phyloP scores from a whole-genome alignment of 805 yeast genomes.

The Barnettozyma populi region DNA sequence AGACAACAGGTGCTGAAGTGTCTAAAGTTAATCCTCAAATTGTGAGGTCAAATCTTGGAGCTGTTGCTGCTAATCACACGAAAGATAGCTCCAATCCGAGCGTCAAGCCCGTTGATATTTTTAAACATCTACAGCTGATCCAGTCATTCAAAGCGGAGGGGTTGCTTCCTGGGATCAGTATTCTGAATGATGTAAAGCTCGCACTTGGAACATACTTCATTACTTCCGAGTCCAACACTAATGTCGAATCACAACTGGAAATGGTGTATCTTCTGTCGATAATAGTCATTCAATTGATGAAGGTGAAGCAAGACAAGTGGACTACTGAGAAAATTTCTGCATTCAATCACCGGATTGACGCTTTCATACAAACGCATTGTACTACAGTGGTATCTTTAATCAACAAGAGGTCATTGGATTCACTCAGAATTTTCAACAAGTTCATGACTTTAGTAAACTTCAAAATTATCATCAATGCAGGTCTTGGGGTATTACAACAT shows the following conservation, averaged over 20 bases:
- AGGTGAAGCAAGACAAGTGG: neutral
- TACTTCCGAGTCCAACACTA: neutral
- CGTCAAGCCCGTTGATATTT: constrained; percentile 1
- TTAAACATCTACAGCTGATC: constrained; percentile 4
- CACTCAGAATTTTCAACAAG: neutral
- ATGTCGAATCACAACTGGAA: neutral
- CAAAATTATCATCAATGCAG: constrained; percentile 16
- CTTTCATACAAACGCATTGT: neutral
- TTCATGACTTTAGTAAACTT: constrained; percentile 7
- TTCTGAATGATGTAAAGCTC: neutral
- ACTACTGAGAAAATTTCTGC: neutral
- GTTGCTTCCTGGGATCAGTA: constrained; percentile 1
- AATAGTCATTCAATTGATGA: constrained; percentile 3
- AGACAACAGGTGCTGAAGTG: neutral
- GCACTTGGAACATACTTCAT: constrained; percentile 2
- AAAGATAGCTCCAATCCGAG: neutral
- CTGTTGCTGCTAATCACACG: neutral
- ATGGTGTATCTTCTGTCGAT: neutral
- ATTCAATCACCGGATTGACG: constrained; percentile 1
- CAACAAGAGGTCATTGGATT: neutral
- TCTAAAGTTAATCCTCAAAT: neutral
- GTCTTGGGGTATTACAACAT: constrained; percentile 14
- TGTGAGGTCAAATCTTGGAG: neutral
- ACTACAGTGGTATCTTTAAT: neutral
- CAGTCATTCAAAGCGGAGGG: neutral